Evolutionary conservation across 2,329 filamentous ascomycete species (phyloP).

Genomic region (Aspergillus brasiliensis): DNA sequence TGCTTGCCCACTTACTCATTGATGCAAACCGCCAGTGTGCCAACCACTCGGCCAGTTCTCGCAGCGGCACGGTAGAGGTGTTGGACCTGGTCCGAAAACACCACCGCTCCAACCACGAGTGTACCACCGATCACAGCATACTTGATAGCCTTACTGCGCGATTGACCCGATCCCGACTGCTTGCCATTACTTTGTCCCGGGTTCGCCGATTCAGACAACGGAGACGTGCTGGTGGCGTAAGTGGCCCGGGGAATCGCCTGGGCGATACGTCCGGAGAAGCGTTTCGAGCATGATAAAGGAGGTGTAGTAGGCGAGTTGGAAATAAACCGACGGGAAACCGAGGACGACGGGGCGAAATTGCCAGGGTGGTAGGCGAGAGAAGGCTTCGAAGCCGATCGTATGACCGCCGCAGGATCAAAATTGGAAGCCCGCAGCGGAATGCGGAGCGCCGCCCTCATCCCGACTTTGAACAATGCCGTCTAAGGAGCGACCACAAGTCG

Average conservation of each 20-base stretch:
- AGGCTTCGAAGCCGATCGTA: conserved; percentile 27
- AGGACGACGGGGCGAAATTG: background rate
- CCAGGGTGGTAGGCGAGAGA: conserved; percentile 16
- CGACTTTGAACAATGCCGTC: conserved; percentile 25
- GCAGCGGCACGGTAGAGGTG: conserved; percentile 74
- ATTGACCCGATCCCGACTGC: conserved; percentile 14
- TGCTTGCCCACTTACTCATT: conserved; percentile 72
- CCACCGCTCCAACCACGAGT: conserved; percentile 48
- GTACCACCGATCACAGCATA: conserved; percentile 38
- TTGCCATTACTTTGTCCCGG: conserved; percentile 13
- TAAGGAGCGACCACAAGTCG: conserved; percentile 16
- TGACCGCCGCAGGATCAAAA: conserved; percentile 31
- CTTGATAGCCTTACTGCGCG: conserved; percentile 31
- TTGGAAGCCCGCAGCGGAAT: conserved; percentile 35
- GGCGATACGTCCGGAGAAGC: background rate
- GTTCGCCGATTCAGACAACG: conserved; percentile 13
- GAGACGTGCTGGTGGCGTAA: conserved; percentile 24
- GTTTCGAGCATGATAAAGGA: background rate
- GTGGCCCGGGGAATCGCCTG: conserved; percentile 5
- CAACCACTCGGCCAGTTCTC: conserved; percentile 76
- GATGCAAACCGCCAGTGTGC: conserved; percentile 76
- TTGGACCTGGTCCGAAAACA: conserved; percentile 68
- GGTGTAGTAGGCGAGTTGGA: background rate
- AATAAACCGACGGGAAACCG: background rate
- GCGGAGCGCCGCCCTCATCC: conserved; percentile 38